Evolutionary conservation across 768 basidiomycete genomes (phyloP).

Genomic region (Suillus hirtellus): DNA sequence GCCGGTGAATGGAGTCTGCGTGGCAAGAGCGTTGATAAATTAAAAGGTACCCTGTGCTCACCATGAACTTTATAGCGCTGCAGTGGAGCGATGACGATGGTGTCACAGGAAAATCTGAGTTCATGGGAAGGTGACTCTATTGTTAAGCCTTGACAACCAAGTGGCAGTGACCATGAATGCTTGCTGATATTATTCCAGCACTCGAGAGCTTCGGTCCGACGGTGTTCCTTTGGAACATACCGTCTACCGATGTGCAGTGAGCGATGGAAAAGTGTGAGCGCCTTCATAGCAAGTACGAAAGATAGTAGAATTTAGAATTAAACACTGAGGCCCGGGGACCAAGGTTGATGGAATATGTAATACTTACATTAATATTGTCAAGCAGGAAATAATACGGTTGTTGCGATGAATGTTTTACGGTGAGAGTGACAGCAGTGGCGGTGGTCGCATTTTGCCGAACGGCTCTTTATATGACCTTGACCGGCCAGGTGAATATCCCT

Average conservation of each 20-base stretch:
- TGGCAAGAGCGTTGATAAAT: neutral
- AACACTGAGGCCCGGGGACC: neutral
- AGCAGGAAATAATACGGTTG: slow-evolving; percentile 6
- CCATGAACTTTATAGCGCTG: neutral
- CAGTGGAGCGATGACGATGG: neutral
- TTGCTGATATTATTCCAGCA: slow-evolving; percentile 12
- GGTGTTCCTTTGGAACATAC: slow-evolving; percentile 18
- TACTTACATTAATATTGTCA: neutral
- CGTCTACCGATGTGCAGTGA: slow-evolving; percentile 7
- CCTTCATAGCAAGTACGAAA: neutral
- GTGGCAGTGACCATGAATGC: slow-evolving; percentile 15
- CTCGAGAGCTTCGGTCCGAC: slow-evolving; percentile 15
- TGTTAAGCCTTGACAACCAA: slow-evolving; percentile 21
- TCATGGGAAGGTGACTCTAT: slow-evolving; percentile 17
- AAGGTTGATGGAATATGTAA: too few relatives aligned
- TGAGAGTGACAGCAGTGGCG: slow-evolving; percentile 13
- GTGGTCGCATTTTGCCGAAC: slow-evolving; percentile 18
- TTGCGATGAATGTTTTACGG: neutral
- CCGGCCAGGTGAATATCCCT: slow-evolving; percentile 3
- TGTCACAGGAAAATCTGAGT: slow-evolving; percentile 3
- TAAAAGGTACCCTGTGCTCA: neutral
- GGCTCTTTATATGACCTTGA: slow-evolving; percentile 11
- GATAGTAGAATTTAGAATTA: neutral
- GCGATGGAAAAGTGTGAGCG: neutral
- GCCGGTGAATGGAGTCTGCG: neutral